These are phyloP conservation scores for Pythium sukuiense DNA, from an alignment of 352 stramenopile genomes.

Conservation along the genomic window DNA sequence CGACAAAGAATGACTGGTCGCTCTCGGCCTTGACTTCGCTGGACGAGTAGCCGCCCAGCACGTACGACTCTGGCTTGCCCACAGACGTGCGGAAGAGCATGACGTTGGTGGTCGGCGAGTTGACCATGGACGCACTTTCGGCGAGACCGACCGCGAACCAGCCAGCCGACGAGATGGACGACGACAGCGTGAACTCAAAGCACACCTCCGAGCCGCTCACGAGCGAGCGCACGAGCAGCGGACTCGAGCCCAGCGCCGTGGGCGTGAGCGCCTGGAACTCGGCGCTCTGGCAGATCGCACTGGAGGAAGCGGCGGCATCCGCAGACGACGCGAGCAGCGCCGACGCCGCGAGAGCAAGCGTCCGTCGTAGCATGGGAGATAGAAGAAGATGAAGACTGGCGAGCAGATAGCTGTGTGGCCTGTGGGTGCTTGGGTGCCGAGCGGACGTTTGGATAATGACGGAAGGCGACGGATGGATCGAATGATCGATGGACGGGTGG, in stretches of 20 bases:
- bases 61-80: slow-evolving; percentile 42
- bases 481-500: background rate
- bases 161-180: slow-evolving; percentile 34
- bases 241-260: slow-evolving; percentile 52
- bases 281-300: slow-evolving; percentile 48
- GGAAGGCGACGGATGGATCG: background rate
- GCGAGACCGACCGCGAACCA: slow-evolving; percentile 73
- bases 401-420: background rate
- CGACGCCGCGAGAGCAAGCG: slow-evolving; percentile 13
- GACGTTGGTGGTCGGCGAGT: slow-evolving; percentile 60
- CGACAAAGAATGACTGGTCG: slow-evolving; percentile 43
- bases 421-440: background rate
- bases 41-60: slow-evolving; percentile 49
- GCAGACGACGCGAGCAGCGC: background rate
- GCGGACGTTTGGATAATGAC: slow-evolving; percentile 15
- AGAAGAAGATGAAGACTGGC: background rate
- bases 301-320: slow-evolving; percentile 17
- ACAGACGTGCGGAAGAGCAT: slow-evolving; percentile 65
- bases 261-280: slow-evolving; percentile 48
- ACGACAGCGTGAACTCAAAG: slow-evolving; percentile 59
- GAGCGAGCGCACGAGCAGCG: slow-evolving; percentile 60
- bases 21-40: slow-evolving; percentile 44
- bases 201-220: slow-evolving; percentile 59
- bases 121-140: slow-evolving; percentile 54
- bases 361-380: slow-evolving; percentile 13